A percentile compares a stretch with the other conserved stretches of the same genome.
Evolutionary conservation across 495 filamentous ascomycete genomes (phyloP).

Genomic region (Gamarada debralockiae): DNA sequence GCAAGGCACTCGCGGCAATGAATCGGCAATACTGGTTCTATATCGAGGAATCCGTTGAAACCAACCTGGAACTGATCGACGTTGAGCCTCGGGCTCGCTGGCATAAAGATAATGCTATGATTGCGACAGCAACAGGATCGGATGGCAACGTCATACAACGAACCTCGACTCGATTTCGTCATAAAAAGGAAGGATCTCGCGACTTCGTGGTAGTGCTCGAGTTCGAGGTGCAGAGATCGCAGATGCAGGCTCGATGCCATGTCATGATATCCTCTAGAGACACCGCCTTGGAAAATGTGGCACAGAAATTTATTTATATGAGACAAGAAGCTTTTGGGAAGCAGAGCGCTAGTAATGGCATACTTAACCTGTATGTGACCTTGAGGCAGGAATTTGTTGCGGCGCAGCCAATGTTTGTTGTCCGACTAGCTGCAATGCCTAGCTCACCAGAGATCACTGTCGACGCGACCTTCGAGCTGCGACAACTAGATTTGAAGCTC

Average conservation of each 20-base stretch:
- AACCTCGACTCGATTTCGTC: constrained; percentile 1
- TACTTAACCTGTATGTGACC: constrained; percentile 1
- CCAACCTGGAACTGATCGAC: constrained; percentile 11
- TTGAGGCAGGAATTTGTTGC: not conserved
- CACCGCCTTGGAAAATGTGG: constrained; percentile 4
- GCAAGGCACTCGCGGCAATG: not conserved
- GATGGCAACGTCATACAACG: not conserved
- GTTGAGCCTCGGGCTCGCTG: constrained; percentile 7
- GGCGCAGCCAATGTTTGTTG: constrained; percentile 1
- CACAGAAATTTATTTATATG: not conserved
- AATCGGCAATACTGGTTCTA: constrained; percentile 14
- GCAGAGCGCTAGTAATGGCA: constrained; percentile 8
- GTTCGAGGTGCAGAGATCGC: not conserved
- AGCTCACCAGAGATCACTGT: not conserved
- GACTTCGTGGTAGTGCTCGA: constrained; percentile 18
- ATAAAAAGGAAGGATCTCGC: not conserved
- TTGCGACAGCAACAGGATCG: not conserved
- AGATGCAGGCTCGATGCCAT: constrained; percentile 2
- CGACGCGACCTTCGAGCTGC: not conserved
- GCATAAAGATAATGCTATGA: constrained; percentile 11
- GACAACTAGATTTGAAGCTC: not conserved
- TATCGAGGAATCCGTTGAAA: constrained; percentile 2
- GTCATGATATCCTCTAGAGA: constrained; percentile 8
- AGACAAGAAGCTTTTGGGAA: constrained; percentile 6
- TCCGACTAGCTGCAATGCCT: not conserved